phyloP scores from a whole-genome alignment of 352 stramenopile genomes.

The Phytophthora fragariae region DNA sequence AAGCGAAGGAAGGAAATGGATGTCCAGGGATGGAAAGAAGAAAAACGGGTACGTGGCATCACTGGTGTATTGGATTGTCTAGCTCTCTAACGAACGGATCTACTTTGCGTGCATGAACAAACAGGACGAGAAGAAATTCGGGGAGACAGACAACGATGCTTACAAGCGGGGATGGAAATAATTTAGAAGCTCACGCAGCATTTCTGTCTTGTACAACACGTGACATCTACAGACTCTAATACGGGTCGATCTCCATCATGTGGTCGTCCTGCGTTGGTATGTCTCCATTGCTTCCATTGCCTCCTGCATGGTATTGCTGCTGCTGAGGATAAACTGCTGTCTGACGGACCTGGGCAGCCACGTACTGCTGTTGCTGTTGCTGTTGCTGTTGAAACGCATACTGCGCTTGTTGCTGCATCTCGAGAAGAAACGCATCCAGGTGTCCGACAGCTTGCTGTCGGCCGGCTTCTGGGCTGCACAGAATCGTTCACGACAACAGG shows the following conservation, averaged over 20 bases:
- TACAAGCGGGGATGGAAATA: conserved; percentile 90
- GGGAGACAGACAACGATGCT: conserved; percentile 67
- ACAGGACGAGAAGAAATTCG: conserved; percentile 68
- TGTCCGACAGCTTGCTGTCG: conserved; percentile 63
- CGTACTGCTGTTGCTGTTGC: conserved; percentile 50
- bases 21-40: conserved; percentile 67
- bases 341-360: conserved; percentile 48
- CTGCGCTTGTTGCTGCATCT: conserved; percentile 68
- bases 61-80: neutral
- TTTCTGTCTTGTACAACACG: conserved; percentile 24
- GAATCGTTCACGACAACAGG: neutral
- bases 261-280: conserved; percentile 48
- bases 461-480: conserved; percentile 41
- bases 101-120: conserved; percentile 14
- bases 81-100: conserved; percentile 11
- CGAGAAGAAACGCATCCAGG: conserved; percentile 64
- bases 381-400: conserved; percentile 48
- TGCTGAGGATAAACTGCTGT: conserved; percentile 29
- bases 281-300: conserved; percentile 12
- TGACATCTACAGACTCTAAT: conserved; percentile 29
- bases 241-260: conserved; percentile 70
- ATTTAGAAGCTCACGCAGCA: conserved; percentile 38
- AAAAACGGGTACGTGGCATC: conserved; percentile 53
- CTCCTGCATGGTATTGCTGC: conserved; percentile 31
- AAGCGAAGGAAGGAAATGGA: conserved; percentile 75